Evolutionary conservation across 495 filamentous ascomycete species (phyloP).

Genomic region (Trichoderma asperelloides): DNA sequence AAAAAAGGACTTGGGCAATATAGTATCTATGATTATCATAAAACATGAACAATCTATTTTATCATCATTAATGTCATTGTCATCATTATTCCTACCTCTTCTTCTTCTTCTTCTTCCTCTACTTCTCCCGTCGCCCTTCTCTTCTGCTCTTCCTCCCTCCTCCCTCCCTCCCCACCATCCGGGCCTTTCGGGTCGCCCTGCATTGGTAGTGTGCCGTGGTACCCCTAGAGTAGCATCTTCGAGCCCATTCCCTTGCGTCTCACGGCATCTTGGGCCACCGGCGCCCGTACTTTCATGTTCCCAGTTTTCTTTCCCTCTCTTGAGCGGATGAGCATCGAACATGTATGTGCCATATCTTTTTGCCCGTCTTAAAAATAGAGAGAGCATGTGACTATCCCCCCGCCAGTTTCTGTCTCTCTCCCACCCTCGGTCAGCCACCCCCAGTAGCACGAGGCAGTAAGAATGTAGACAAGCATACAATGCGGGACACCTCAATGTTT

Average conservation of each 20-base stretch:
- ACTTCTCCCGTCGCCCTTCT: background rate
- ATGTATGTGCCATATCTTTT: too few species aligned
- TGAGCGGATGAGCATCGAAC: background rate
- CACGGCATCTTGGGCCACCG: background rate
- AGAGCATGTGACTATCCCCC: background rate
- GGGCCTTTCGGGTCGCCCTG: background rate
- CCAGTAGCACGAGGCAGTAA: background rate
- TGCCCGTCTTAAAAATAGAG: background rate
- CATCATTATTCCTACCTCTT: background rate
- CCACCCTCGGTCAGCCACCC: too few species aligned
- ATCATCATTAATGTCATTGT: background rate
- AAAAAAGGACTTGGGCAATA: background rate
- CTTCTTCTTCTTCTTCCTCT: background rate
- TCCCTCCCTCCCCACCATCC: background rate
- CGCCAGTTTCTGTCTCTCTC: background rate
- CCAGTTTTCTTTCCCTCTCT: background rate
- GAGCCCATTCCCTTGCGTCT: background rate
- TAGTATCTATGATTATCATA: background rate
- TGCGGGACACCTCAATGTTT: background rate
- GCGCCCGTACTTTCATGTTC: background rate
- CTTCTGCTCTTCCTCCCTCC: background rate
- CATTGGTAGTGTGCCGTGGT: slow-evolving; percentile 1
- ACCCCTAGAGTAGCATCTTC: background rate
- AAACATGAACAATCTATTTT: too few species aligned
- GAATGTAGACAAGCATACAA: background rate